Evolutionary conservation across 2,329 filamentous ascomycete genomes (phyloP).

Genomic region (Pseudocercospora vitis): DNA sequence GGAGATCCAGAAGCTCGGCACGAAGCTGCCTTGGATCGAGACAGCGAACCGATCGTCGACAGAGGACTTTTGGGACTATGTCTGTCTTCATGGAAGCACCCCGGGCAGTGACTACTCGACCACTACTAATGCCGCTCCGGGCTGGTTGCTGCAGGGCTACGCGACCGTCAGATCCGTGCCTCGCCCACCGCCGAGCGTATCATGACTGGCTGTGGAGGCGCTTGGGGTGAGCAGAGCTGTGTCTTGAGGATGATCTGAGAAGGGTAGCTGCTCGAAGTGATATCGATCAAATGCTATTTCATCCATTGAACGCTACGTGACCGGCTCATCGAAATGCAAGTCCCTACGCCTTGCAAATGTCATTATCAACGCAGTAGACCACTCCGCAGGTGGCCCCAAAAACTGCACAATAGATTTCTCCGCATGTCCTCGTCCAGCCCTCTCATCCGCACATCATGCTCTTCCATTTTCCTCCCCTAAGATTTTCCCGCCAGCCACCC

Average conservation of each 20-base stretch:
- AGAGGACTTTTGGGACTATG: constrained; percentile 17
- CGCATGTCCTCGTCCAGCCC: too few relatives aligned
- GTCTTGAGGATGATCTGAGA: too few relatives aligned
- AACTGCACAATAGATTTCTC: too few relatives aligned
- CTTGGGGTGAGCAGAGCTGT: neutral
- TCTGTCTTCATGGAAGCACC: neutral
- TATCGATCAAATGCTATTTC: too few relatives aligned
- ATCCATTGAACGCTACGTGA: neutral
- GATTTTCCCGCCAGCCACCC: constrained; percentile 52
- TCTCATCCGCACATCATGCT: neutral
- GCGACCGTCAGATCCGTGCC: neutral
- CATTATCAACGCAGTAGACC: too few relatives aligned
- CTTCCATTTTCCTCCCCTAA: neutral
- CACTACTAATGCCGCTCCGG: neutral
- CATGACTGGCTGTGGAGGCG: neutral
- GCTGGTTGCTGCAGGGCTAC: neutral
- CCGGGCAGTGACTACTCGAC: neutral
- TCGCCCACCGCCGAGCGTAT: neutral
- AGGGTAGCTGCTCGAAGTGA: too few relatives aligned
- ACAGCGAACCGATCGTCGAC: constrained; percentile 6
- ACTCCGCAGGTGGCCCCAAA: too few relatives aligned
- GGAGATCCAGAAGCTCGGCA: constrained; percentile 14
- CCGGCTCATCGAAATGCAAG: neutral
- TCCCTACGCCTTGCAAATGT: neutral
- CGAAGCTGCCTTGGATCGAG: constrained; percentile 21